Conservation (phyloP, 352 stramenopile genomes). For the Phytopythium sindhum region DNA sequence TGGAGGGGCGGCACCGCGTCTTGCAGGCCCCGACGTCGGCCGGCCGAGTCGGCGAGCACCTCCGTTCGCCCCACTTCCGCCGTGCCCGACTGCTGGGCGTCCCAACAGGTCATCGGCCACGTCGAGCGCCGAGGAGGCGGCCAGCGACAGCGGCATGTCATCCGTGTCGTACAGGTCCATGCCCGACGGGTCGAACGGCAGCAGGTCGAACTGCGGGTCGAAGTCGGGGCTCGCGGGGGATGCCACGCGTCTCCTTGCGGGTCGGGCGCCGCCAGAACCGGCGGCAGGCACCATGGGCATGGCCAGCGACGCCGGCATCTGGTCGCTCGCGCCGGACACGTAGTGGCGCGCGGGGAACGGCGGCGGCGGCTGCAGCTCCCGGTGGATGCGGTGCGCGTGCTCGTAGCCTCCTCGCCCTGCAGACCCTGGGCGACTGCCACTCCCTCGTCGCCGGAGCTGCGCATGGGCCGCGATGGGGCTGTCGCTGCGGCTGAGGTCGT, state of each 20-base stretch:
- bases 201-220: constrained; percentile 2
- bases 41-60: neutral
- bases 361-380: constrained; percentile 21
- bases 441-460: neutral
- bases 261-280: constrained; percentile 15
- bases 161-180: constrained; percentile 5
- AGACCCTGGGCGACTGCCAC: neutral
- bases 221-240: constrained; percentile 4
- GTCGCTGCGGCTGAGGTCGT: neutral
- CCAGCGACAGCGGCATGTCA: constrained; percentile 3
- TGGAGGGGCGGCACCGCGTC: neutral
- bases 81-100: neutral
- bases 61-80: neutral
- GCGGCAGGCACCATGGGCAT: constrained; percentile 8
- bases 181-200: constrained; percentile 4
- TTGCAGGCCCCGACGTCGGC: neutral
- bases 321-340: neutral
- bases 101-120: neutral
- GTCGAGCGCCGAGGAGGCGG: neutral
- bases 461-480: neutral
- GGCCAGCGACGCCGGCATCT: neutral
- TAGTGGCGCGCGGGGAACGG: neutral
- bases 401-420: constrained; percentile 11
- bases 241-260: neutral
- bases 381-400: constrained; percentile 30